Percentiles rank a stretch among this genome's conserved stretches.
These are phyloP conservation scores for Ogataea paradorogensis DNA, from an alignment of 805 yeast genomes.

Conservation along the genomic window DNA sequence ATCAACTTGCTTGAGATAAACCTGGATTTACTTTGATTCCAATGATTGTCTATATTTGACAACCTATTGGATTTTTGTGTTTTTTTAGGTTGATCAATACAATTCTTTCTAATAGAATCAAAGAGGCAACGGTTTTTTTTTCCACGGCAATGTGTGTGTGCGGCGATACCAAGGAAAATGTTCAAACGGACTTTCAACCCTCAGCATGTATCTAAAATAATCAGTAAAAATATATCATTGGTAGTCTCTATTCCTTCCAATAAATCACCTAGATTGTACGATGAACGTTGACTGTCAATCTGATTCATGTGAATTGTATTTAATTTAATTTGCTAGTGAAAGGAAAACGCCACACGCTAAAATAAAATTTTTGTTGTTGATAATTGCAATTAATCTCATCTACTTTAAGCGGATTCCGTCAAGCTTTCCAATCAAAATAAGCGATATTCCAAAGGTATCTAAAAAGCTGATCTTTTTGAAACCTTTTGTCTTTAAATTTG, in stretches of 20 bases:
- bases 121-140: background rate
- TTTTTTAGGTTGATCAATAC: no score
- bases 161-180: constrained; percentile 8
- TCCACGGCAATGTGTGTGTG: constrained; percentile 10
- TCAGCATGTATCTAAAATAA: no score
- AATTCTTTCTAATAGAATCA: background rate
- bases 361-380: constrained; percentile 6
- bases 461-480: no score
- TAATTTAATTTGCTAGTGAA: background rate
- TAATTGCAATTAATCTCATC: constrained; percentile 2
- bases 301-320: background rate
- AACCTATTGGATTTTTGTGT: no score
- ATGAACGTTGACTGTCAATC: background rate
- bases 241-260: background rate
- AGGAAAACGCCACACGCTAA: constrained; percentile 7
- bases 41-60: no score
- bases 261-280: background rate
- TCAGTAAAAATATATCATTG: no score
- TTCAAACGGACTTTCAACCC: background rate
- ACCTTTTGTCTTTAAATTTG: no score
- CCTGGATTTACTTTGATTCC: no score
- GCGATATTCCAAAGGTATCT: background rate
- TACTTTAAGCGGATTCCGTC: background rate
- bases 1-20: background rate
- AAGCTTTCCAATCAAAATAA: background rate